Percentiles rank a stretch among this genome's conserved stretches.
These are phyloP conservation scores for Claviceps sp. DNA, from an alignment of 2,329 filamentous ascomycete genomes.

Conservation along the genomic window DNA sequence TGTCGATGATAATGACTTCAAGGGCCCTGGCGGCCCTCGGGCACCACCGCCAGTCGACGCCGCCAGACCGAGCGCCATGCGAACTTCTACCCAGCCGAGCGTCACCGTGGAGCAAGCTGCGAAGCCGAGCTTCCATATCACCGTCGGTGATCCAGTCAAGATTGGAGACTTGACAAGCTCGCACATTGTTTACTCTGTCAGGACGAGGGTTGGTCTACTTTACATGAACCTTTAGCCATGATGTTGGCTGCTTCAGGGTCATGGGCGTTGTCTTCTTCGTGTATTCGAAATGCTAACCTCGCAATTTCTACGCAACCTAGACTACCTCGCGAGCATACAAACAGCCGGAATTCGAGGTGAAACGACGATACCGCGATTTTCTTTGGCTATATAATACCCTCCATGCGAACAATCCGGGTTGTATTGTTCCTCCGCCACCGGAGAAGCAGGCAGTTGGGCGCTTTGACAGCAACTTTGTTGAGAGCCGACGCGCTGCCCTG, in stretches of 20 bases:
- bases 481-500: conserved; percentile 76
- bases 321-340: conserved; percentile 94
- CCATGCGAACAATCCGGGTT: conserved; percentile 86
- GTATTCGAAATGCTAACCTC: neutral
- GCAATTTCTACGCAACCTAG: conserved; percentile 27
- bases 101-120: conserved; percentile 86
- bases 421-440: conserved; percentile 88
- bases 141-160: conserved; percentile 92
- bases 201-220: conserved; percentile 57
- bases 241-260: too few species aligned
- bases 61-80: conserved; percentile 37
- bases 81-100: conserved; percentile 53
- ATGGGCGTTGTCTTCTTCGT: neutral
- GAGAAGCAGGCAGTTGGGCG: conserved; percentile 96
- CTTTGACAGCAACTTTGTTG: conserved; percentile 94
- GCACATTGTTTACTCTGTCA: conserved; percentile 93
- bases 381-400: conserved; percentile 94
- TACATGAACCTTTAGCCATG: neutral
- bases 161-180: conserved; percentile 93
- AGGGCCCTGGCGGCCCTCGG: conserved; percentile 38
- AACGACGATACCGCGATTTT: conserved; percentile 89
- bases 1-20: conserved; percentile 58
- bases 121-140: conserved; percentile 82
- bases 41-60: conserved; percentile 53
- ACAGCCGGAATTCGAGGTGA: conserved; percentile 84